These are phyloP conservation scores for Psilocybe mexicana DNA, from an alignment of 1,284 basidiomycete genomes.

Conservation along the genomic window DNA sequence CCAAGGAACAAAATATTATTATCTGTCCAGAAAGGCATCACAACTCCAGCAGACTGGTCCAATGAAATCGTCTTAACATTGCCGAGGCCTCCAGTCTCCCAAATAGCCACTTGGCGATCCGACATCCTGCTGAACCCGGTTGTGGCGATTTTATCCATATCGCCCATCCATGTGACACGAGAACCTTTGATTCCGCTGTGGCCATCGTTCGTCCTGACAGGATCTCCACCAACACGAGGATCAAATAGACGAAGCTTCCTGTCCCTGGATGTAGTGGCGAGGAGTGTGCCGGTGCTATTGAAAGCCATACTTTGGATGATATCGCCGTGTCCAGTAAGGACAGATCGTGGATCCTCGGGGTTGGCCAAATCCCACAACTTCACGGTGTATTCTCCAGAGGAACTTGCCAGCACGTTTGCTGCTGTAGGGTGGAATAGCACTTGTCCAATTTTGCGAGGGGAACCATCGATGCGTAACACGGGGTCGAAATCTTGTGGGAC, in stretches of 20 bases:
- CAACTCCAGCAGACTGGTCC: slow-evolving; percentile 88
- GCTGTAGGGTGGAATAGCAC: slow-evolving; percentile 95
- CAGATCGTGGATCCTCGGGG: slow-evolving; percentile 61
- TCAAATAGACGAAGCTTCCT: slow-evolving; percentile 93
- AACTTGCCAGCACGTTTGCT: slow-evolving; percentile 81
- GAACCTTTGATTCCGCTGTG: slow-evolving; percentile 95
- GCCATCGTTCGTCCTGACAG: slow-evolving; percentile 82
- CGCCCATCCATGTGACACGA: slow-evolving; percentile 90
- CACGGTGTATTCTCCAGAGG: slow-evolving; percentile 87
- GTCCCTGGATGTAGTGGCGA: slow-evolving; percentile 86
- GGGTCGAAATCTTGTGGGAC: slow-evolving; percentile 85
- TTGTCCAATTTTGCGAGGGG: slow-evolving; percentile 89
- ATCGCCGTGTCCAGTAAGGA: slow-evolving; percentile 81
- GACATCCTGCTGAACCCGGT: slow-evolving; percentile 97
- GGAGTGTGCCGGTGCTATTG: slow-evolving; percentile 78
- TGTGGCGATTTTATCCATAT: slow-evolving; percentile 84
- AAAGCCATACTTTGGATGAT: slow-evolving; percentile 88
- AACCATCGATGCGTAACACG: slow-evolving; percentile 70
- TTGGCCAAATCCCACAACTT: slow-evolving; percentile 90
- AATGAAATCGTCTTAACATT: slow-evolving; percentile 78
- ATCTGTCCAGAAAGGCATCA: slow-evolving; percentile 98
- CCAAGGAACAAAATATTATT: slow-evolving; percentile 94
- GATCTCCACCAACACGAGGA: slow-evolving; percentile 75
- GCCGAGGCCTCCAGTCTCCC: slow-evolving; percentile 76
- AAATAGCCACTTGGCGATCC: slow-evolving; percentile 86